Conservation (phyloP, 371 early-diverging fungal genomes). For the Mortierella sp. region DNA sequence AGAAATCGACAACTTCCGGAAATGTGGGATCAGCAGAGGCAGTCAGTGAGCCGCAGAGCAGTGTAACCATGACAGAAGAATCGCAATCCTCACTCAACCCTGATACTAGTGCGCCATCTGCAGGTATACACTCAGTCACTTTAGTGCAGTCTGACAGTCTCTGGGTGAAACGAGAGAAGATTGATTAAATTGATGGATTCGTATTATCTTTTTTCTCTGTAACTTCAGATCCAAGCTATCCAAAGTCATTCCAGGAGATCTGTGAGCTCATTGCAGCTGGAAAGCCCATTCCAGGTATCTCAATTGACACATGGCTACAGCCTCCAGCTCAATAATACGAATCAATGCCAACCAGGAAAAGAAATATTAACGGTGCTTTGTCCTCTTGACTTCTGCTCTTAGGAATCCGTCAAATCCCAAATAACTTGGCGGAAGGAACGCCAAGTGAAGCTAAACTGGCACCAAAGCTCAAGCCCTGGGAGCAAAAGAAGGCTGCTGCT, state of each 20-base stretch:
- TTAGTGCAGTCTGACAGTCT: not conserved
- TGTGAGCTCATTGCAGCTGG: conserved; percentile 66
- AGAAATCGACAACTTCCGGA: not conserved
- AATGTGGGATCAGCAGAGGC: not conserved
- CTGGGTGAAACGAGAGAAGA: not conserved
- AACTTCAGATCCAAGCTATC: conserved; percentile 46
- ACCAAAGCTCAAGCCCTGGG: conserved; percentile 67
- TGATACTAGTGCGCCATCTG: not conserved
- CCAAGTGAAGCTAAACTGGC: conserved; percentile 62
- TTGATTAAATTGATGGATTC: not conserved
- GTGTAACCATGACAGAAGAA: not conserved
- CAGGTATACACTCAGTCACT: not conserved
- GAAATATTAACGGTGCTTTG: not conserved
- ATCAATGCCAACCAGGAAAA: not conserved
- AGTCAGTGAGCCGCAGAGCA: not conserved
- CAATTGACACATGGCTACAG: not conserved
- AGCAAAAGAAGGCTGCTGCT: conserved; percentile 36
- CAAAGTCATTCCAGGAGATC: conserved; percentile 64
- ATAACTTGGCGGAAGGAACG: conserved; percentile 63
- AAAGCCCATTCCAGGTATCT: conserved; percentile 65
- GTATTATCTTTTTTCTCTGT: not conserved
- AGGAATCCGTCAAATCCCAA: conserved; percentile 69
- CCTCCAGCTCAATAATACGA: not conserved
- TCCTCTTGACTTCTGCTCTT: not conserved
- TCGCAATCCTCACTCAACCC: not conserved